A percentile compares a stretch with the other conserved stretches of the same genome.
phyloP scores from a whole-genome alignment of 805 yeast genomes.

The Sugiyamaella marilandica region DNA sequence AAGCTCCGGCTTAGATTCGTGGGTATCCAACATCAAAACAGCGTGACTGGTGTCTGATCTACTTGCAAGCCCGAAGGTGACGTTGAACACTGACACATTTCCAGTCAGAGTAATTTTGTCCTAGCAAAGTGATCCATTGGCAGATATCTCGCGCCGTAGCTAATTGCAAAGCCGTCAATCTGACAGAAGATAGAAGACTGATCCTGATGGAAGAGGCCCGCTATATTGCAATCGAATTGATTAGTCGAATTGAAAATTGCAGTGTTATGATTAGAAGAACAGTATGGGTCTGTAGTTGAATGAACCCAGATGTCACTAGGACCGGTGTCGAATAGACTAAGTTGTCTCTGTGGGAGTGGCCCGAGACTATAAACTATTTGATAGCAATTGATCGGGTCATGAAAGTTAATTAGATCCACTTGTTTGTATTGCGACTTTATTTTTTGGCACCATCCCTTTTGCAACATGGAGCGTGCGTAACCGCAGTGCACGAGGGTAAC shows the following conservation, averaged over 20 bases:
- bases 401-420: too few species aligned
- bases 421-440: too few species aligned
- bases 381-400: neutral
- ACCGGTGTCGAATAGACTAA: conserved; percentile 45
- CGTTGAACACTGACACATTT: neutral
- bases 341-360: conserved; percentile 39
- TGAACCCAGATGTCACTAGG: conserved; percentile 47
- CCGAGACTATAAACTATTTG: conserved; percentile 34
- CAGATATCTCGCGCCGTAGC: conserved; percentile 14
- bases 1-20: too few species aligned
- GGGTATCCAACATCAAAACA: neutral
- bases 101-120: conserved; percentile 53
- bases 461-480: too few species aligned
- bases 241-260: neutral
- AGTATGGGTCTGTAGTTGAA: conserved; percentile 26
- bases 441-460: neutral
- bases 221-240: neutral
- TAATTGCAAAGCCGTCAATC: conserved; percentile 14
- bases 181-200: conserved; percentile 7
- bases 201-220: conserved; percentile 3
- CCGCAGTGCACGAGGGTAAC: too few species aligned
- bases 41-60: neutral
- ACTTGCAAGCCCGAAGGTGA: neutral
- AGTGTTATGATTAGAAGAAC: conserved; percentile 2
- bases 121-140: conserved; percentile 52